Evolutionary conservation across 345 rosid species (phyloP), one percentile per base, ranked within the genome.

Genomic region (Acer saccharum): DNA sequence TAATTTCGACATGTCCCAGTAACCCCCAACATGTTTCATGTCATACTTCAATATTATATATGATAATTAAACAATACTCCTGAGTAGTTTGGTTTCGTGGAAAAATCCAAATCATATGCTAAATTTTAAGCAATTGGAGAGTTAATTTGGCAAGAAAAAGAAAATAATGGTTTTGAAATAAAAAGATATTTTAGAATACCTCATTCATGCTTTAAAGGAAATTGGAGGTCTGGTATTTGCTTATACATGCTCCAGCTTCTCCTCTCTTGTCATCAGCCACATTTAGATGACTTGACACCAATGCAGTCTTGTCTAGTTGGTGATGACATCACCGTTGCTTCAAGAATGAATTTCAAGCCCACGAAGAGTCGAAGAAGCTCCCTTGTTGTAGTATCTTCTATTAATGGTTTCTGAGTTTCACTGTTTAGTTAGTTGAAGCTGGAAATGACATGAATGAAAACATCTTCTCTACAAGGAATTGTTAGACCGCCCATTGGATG

Each of bases 401-500:
- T 27, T 13, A 16, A 14, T 6, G n/a, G 20, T 65, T 65, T 18
- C 44, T 65, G 44, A 14, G 4, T 29, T 65, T 0, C n/a, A 65
- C 7, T 29, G 58, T 65, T 65, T 65, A 3, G 7, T 27, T 10
- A 3, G 18, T 27, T 10, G 9, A 16, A 68, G 48, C 44, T 18
- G 14, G 72, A 83, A 46, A 72, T 78, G 77, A 85, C 55, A 71
- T 70, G 41, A 29, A 80, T 17, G 77, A 83, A 84, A 12, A 58
- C 72, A 16, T 69, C 84, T 82, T 88, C 84, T 5, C 74, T 68
- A 64, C 89, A 85, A 17, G 91, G 91, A 72, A 88, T 80, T 20
- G 89, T 86, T 1, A 86, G 63, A 13, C 83, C 89, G 4, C 84
- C 83, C 88, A 69, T 83, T 9, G 76, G 84, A 73, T 85, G 87